Conservation (phyloP, 257 asterid genomes). For the Henckelia pumila region DNA sequence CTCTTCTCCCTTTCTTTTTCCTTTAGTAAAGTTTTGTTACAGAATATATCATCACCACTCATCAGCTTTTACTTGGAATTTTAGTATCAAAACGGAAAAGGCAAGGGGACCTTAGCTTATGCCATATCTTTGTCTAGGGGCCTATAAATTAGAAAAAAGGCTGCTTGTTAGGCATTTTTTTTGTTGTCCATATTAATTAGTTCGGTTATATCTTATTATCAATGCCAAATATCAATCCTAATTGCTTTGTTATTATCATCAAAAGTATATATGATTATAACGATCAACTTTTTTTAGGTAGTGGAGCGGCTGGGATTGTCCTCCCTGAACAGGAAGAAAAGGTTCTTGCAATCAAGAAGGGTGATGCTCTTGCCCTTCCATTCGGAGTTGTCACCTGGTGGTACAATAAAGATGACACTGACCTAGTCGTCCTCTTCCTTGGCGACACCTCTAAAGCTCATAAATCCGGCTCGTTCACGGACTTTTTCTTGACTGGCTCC, state of each 20-base stretch:
- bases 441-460: slow-evolving; percentile 54
- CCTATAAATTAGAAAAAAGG: not conserved
- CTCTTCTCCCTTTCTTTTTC: too few relatives aligned
- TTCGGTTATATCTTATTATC: too few relatives aligned
- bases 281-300: slow-evolving; percentile 35
- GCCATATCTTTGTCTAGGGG: too few relatives aligned
- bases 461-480: slow-evolving; percentile 50
- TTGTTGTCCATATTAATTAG: not conserved
- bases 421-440: slow-evolving; percentile 49
- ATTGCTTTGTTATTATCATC: not conserved
- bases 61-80: not conserved
- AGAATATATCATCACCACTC: too few relatives aligned
- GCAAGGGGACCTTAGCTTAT: too few relatives aligned
- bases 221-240: too few relatives aligned
- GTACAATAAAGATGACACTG: slow-evolving; percentile 72
- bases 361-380: slow-evolving; percentile 82
- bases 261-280: not conserved
- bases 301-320: slow-evolving; percentile 76
- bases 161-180: not conserved
- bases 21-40: too few relatives aligned
- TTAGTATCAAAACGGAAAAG: not conserved
- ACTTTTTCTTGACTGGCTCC: slow-evolving; percentile 49
- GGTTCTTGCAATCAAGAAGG: slow-evolving; percentile 78
- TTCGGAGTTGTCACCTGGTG: slow-evolving; percentile 89
- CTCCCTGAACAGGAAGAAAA: slow-evolving; percentile 86